Percentiles rank a stretch among this genome's conserved stretches.
Conservation (phyloP, 148 eudicot genomes). For the Rhododendron simsii region DNA sequence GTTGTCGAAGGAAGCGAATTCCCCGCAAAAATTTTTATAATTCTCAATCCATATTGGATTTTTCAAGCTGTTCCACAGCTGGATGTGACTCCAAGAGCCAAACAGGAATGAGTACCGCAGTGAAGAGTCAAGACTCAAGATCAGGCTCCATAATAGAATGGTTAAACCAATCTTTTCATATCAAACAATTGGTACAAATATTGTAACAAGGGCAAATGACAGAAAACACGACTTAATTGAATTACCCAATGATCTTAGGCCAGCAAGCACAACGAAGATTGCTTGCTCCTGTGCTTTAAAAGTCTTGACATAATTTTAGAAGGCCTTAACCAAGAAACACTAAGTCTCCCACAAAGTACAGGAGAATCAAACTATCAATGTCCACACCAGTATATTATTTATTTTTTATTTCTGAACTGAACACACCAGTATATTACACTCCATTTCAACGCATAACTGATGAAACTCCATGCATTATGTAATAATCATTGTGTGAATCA, state of each 20-base stretch:
- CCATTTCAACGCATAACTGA: background rate
- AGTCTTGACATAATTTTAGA: background rate
- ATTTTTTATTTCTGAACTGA: too few species aligned
- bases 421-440: background rate
- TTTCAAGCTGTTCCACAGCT: background rate
- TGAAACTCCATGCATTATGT: background rate
- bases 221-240: background rate
- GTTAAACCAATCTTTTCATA: background rate
- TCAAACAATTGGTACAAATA: background rate
- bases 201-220: background rate
- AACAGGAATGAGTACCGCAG: background rate
- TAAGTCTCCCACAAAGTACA: background rate
- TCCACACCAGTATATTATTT: background rate
- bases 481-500: background rate
- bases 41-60: background rate
- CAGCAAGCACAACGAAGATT: background rate
- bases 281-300: background rate
- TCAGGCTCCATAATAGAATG: background rate
- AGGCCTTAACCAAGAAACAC: slow-evolving; percentile 2
- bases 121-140: background rate
- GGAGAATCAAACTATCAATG: background rate
- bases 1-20: background rate
- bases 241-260: background rate
- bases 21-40: background rate
- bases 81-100: background rate